A percentile compares a stretch with the other conserved stretches of the same genome.
phyloP scores from a whole-genome alignment of 2,329 filamentous ascomycete species.

The Raffaelea albimanens region DNA sequence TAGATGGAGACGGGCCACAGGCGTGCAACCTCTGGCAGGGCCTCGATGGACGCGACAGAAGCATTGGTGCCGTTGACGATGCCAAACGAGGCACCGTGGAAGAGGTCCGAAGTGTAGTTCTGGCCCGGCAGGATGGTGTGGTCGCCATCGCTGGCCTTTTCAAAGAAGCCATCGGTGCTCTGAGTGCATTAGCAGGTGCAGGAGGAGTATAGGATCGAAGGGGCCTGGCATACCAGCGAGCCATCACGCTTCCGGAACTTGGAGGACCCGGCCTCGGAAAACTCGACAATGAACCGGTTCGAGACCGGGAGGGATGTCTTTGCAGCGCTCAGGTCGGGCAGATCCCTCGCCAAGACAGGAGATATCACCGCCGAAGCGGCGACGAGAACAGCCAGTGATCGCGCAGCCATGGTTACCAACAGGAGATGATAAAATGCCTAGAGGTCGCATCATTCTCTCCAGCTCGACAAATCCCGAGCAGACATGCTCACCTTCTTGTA shows the following conservation, averaged over 20 bases:
- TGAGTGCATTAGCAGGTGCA: background rate
- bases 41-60: background rate
- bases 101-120: background rate
- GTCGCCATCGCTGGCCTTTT: background rate
- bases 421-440: no score
- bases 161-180: background rate
- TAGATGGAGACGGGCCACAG: background rate
- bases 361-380: background rate
- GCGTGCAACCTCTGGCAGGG: background rate
- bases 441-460: no score
- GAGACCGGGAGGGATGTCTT: background rate
- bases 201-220: background rate
- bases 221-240: background rate
- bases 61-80: background rate
- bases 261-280: background rate
- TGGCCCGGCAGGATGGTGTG: background rate
- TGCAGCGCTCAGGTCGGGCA: background rate
- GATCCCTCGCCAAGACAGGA: background rate
- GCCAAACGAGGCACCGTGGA: background rate
- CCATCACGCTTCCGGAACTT: background rate
- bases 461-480: no score
- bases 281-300: background rate
- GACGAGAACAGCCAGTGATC: background rate
- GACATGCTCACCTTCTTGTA: no score
- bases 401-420: no score